These are phyloP conservation scores for Cryomyces antarcticus DNA, from an alignment of 495 filamentous ascomycete genomes.

Conservation along the genomic window DNA sequence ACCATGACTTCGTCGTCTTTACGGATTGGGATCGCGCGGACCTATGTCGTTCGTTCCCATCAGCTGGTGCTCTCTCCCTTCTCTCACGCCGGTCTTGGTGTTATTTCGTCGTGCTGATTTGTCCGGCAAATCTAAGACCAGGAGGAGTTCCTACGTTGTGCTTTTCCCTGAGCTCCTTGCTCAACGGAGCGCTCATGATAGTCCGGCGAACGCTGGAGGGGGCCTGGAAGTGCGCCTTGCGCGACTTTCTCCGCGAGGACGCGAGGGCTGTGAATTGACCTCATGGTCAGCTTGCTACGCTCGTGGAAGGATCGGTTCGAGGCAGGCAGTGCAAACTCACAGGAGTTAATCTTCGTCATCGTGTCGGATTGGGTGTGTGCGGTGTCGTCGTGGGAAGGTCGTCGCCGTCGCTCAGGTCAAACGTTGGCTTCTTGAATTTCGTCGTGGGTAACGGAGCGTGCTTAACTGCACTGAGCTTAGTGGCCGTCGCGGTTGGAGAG, in stretches of 20 bases:
- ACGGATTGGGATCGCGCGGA: constrained; percentile 91
- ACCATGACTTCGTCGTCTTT: constrained; percentile 92
- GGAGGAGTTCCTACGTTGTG: constrained; percentile 46
- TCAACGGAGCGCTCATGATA: constrained; percentile 85
- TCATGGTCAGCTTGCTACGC: background rate
- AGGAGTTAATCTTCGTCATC: constrained; percentile 38
- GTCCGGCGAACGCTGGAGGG: constrained; percentile 69
- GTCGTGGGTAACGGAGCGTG: too few relatives aligned
- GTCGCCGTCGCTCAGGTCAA: background rate
- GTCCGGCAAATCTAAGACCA: too few relatives aligned
- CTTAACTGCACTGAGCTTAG: too few relatives aligned
- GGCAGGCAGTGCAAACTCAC: constrained; percentile 13
- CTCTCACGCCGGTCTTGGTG: background rate
- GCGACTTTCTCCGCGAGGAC: constrained; percentile 88
- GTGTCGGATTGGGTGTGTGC: constrained; percentile 4
- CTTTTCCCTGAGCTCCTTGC: constrained; percentile 90
- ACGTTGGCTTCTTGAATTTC: too few relatives aligned
- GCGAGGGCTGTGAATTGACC: constrained; percentile 30
- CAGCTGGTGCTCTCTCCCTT: constrained; percentile 2
- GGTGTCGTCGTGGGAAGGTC: constrained; percentile 1
- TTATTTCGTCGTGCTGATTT: too few relatives aligned
- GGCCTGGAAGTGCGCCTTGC: constrained; percentile 89
- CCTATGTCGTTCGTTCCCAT: constrained; percentile 26
- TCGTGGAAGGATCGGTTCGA: background rate
- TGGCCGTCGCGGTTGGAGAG: too few relatives aligned